Evolutionary conservation across 768 basidiomycete genomes (phyloP).

Genomic region (Cystobasidium onofrii): DNA sequence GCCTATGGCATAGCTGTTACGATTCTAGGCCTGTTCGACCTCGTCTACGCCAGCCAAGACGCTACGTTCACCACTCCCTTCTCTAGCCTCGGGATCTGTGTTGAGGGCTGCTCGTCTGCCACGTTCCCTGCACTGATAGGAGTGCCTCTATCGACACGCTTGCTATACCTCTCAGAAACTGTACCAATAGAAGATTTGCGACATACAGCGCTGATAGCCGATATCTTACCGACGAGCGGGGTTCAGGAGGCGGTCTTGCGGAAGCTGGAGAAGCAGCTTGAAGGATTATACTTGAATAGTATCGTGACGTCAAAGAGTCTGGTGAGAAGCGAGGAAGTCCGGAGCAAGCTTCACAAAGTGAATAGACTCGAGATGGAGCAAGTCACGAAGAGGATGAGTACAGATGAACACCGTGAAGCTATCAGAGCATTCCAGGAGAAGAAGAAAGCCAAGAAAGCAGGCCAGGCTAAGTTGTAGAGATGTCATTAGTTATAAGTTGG

Average conservation of each 20-base stretch:
- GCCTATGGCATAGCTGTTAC: slow-evolving; percentile 30
- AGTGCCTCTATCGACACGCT: background rate
- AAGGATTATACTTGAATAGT: background rate
- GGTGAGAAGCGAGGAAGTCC: background rate
- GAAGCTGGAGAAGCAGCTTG: slow-evolving; percentile 1
- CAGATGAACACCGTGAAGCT: slow-evolving; percentile 15
- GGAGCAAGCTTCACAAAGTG: slow-evolving; percentile 13
- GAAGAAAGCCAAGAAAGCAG: slow-evolving; percentile 15
- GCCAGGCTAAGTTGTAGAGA: slow-evolving; percentile 2
- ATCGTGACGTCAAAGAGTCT: slow-evolving; percentile 13
- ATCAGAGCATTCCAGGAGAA: slow-evolving; percentile 14
- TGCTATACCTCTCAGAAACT: slow-evolving; percentile 19
- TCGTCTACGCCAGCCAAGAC: slow-evolving; percentile 17
- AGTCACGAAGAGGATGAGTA: background rate
- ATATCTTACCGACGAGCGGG: slow-evolving; percentile 1
- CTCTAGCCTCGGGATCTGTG: slow-evolving; percentile 12
- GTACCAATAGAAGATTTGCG: slow-evolving; percentile 14
- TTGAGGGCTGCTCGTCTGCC: slow-evolving; percentile 24
- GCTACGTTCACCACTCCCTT: slow-evolving; percentile 25
- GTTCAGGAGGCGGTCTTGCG: slow-evolving; percentile 1
- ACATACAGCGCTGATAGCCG: background rate
- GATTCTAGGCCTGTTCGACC: slow-evolving; percentile 11
- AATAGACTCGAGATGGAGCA: slow-evolving; percentile 12
- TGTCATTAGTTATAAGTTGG: background rate
- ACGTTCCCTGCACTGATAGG: slow-evolving; percentile 21